A percentile compares a stretch with the other conserved stretches of the same genome.
Evolutionary conservation across 768 basidiomycete species (phyloP).

Genomic region (Russula emetica): DNA sequence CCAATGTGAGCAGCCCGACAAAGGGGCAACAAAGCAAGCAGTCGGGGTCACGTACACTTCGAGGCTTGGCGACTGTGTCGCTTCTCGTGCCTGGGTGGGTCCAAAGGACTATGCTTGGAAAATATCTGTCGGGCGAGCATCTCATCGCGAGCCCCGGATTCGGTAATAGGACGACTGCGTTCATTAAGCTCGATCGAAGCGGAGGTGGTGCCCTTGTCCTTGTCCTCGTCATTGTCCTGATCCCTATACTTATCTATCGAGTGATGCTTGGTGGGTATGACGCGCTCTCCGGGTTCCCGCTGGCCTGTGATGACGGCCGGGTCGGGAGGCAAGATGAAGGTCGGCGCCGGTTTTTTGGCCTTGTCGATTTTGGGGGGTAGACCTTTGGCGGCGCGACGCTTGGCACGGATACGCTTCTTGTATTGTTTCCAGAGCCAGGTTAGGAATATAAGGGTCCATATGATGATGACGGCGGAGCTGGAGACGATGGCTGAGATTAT

Average conservation of each 20-base stretch:
- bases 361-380: conserved; percentile 19
- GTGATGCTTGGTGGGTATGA: conserved; percentile 16
- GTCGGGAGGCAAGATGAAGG: conserved; percentile 27
- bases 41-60: background rate
- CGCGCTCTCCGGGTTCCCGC: conserved; percentile 21
- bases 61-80: background rate
- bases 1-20: background rate
- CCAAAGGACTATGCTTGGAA: conserved; percentile 17
- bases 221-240: background rate
- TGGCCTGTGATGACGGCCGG: conserved; percentile 25
- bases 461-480: conserved; percentile 7
- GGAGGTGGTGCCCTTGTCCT: background rate
- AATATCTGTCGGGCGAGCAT: conserved; percentile 19
- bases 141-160: conserved; percentile 6
- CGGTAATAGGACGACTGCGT: background rate
- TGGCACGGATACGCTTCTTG: conserved; percentile 21
- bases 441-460: conserved; percentile 21
- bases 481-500: conserved; percentile 24
- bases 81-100: conserved; percentile 20
- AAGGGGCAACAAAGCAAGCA: background rate
- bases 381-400: conserved; percentile 19
- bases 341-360: conserved; percentile 18
- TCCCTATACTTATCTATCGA: background rate
- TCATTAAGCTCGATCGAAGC: conserved; percentile 14
- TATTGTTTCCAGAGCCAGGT: conserved; percentile 21